A percentile compares a stretch with the other conserved stretches of the same genome.
Evolutionary conservation across 2,329 filamentous ascomycete genomes (phyloP).

Genomic region (Phialemonium atrogriseum): DNA sequence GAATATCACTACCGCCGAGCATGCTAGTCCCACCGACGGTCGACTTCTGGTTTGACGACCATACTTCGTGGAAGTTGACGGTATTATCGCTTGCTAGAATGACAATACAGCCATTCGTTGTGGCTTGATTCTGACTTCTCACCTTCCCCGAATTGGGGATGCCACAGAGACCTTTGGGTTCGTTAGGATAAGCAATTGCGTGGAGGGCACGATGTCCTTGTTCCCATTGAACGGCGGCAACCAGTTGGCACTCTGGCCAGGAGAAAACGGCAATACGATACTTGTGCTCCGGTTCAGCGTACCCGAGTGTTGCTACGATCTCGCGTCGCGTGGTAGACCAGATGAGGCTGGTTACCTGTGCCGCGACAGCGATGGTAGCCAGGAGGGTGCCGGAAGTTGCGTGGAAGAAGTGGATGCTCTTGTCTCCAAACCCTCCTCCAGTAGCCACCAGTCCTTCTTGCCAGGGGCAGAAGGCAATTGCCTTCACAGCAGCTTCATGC

Average conservation of each 20-base stretch:
- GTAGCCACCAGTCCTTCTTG: constrained; percentile 79
- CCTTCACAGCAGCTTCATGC: constrained; percentile 87
- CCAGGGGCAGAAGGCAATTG: constrained; percentile 96
- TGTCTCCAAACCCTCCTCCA: constrained; percentile 88
- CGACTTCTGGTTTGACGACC: constrained; percentile 56
- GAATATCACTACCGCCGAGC: constrained; percentile 75
- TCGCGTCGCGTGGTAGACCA: constrained; percentile 83
- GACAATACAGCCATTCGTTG: constrained; percentile 74
- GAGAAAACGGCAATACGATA: constrained; percentile 87
- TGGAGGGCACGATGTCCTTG: constrained; percentile 73
- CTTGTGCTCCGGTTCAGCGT: constrained; percentile 81
- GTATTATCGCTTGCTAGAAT: constrained; percentile 87
- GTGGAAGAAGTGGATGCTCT: constrained; percentile 94
- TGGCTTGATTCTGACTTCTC: constrained; percentile 37
- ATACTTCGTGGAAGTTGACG: constrained; percentile 94
- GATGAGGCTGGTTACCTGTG: constrained; percentile 86
- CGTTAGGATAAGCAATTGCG: constrained; percentile 73
- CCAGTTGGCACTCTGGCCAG: constrained; percentile 84
- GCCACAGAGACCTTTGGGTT: constrained; percentile 22
- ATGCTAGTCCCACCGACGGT: constrained; percentile 47
- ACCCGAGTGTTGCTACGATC: constrained; percentile 90
- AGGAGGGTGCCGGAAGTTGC: constrained; percentile 73
- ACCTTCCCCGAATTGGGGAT: constrained; percentile 16
- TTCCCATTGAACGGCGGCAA: constrained; percentile 79
- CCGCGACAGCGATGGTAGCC: constrained; percentile 83